Evolutionary conservation across 2,329 filamentous ascomycete genomes (phyloP).

Genomic region (Epichloe baconii): DNA sequence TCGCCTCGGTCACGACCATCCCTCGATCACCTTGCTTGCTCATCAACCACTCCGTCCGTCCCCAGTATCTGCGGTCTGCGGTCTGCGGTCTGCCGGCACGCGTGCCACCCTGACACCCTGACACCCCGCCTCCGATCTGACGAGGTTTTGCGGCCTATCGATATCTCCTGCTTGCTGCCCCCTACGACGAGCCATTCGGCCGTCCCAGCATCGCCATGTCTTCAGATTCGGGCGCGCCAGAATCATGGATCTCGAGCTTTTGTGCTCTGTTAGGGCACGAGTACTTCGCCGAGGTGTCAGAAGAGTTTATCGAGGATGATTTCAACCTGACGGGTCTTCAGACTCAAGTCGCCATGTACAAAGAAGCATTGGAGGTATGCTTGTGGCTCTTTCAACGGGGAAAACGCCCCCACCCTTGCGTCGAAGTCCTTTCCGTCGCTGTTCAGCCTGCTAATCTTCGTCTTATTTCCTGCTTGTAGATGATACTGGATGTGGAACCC

Average conservation of each 20-base stretch:
- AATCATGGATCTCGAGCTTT: conserved; percentile 97
- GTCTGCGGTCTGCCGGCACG: background rate
- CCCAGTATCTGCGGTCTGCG: background rate
- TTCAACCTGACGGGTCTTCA: conserved; percentile 96
- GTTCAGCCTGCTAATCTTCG: background rate
- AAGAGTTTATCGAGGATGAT: conserved; percentile 99
- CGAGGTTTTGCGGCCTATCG: conserved; percentile 1
- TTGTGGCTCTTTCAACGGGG: background rate
- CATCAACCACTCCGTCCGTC: background rate
- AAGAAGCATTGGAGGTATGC: conserved; percentile 77
- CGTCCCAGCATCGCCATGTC: conserved; percentile 31
- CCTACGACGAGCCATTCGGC: conserved; percentile 2
- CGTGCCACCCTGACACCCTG: background rate
- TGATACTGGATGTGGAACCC: conserved; percentile 97
- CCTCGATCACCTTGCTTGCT: background rate
- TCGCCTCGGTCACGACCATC: background rate
- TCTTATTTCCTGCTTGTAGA: conserved; percentile 32
- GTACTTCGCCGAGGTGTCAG: conserved; percentile 96
- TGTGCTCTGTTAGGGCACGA: conserved; percentile 93
- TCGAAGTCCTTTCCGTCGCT: background rate
- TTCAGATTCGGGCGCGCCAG: conserved; percentile 48
- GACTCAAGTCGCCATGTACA: conserved; percentile 95
- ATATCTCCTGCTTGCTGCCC: background rate
- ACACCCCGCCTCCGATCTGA: conserved; percentile 2
- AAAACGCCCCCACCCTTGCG: no score